Percentiles rank a stretch among this genome's conserved stretches.
phyloP scores from a whole-genome alignment of 345 rosid species.

The Garcia nutans region DNA sequence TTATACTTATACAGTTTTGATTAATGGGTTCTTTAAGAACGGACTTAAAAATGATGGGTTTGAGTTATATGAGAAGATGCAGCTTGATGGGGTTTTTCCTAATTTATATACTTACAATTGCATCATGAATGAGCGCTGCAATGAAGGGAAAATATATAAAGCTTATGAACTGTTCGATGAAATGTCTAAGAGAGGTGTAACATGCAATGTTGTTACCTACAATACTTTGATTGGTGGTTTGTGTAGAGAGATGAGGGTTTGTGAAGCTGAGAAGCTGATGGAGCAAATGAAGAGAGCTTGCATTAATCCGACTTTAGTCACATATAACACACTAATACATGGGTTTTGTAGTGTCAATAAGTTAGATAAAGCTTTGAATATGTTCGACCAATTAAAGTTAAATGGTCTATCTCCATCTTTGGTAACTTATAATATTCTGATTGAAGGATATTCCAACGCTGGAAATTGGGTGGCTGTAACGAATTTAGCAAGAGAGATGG shows the following conservation, averaged over 20 bases:
- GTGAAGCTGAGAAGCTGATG: conserved; percentile 52
- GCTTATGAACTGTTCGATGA: conserved; percentile 71
- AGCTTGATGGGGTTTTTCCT: conserved; percentile 49
- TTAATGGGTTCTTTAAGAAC: conserved; percentile 63
- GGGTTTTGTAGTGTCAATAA: conserved; percentile 50
- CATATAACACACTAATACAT: conserved; percentile 61
- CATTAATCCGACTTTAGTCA: conserved; percentile 52
- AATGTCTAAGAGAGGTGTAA: conserved; percentile 64
- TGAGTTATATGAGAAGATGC: conserved; percentile 59
- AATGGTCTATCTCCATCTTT: conserved; percentile 57
- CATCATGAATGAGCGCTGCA: conserved; percentile 52
- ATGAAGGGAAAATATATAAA: conserved; percentile 35
- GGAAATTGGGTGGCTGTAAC: conserved; percentile 42
- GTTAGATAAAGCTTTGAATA: conserved; percentile 46
- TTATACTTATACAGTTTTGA: conserved; percentile 66
- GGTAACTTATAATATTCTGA: conserved; percentile 58
- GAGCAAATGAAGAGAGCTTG: conserved; percentile 48
- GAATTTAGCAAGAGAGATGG: conserved; percentile 68
- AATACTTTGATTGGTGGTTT: conserved; percentile 57
- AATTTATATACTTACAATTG: conserved; percentile 64
- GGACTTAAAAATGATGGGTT: conserved; percentile 61
- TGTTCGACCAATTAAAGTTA: conserved; percentile 51
- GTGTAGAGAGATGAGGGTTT: conserved; percentile 41
- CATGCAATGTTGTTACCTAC: conserved; percentile 55
- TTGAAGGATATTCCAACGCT: conserved; percentile 52